Percentiles rank a stretch among this genome's conserved stretches.
Evolutionary conservation across 331 rosid species (phyloP).

Genomic region (Ulmus americana): DNA sequence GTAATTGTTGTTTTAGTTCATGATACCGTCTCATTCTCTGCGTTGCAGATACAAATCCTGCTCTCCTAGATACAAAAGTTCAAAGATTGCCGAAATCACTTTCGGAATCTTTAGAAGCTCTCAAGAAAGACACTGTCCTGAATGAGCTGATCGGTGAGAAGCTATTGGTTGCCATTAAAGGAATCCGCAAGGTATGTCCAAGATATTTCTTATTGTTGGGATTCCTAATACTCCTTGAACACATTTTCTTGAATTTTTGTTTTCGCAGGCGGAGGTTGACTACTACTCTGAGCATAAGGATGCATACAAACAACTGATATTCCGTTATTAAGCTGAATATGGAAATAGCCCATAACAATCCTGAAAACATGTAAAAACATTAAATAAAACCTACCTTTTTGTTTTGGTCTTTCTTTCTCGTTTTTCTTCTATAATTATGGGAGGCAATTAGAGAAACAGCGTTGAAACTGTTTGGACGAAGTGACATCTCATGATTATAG

Average conservation of each 20-base stretch:
- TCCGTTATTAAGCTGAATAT: constrained; percentile 37
- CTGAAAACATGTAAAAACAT: no score
- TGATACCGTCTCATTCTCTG: neutral
- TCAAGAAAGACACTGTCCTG: constrained; percentile 45
- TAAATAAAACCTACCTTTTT: no score
- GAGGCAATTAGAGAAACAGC: no score
- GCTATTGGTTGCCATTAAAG: constrained; percentile 58
- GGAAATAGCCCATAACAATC: no score
- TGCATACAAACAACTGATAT: constrained; percentile 67
- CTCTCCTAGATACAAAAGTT: constrained; percentile 31
- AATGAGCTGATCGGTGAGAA: constrained; percentile 53
- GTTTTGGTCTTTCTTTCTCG: no score
- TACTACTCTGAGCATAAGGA: constrained; percentile 33
- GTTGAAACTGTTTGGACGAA: no score
- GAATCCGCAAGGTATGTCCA: constrained; percentile 62
- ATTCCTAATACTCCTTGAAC: neutral
- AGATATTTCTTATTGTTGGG: neutral
- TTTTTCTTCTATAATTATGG: no score
- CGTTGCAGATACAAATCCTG: constrained; percentile 62
- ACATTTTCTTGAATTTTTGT: constrained; percentile 11
- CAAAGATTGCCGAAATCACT: constrained; percentile 69
- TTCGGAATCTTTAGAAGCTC: constrained; percentile 71
- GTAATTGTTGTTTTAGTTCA: neutral
- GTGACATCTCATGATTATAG: no score
- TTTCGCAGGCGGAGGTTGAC: constrained; percentile 50